Base-by-base conservation (phyloP, 768 basidiomycete species). In the Tulasnella calospora region DNA sequence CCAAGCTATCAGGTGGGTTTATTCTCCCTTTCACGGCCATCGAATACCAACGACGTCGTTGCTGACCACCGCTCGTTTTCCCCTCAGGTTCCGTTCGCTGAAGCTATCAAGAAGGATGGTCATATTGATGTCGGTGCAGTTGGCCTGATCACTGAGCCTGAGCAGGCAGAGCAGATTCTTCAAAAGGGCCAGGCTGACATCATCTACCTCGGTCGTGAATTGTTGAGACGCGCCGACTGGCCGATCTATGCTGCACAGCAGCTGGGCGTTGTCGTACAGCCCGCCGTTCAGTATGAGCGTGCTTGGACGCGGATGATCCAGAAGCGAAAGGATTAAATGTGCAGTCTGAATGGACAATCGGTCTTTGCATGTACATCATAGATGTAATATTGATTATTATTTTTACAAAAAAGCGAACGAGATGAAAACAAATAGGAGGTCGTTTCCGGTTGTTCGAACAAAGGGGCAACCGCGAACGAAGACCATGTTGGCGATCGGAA, bases 231-330 rank as follows among this genome's bases (percentile, higher is more conserved):
- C 81, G 90, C 91, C 23, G 90, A 92, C 81, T 93, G 76, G 79
- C 71, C 79, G 23, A 57, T 80, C 15, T 40, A 80, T 12, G 90
- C 92, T 21, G 93, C 94, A 0, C 83, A 88, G 79, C 86, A 88
- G 83, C 85, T 95, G 7, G 90, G 89, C 30, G 87, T 88, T 9
- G 87, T 88, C 0, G 88, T 92, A n/a, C 90, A 91, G 81, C 86
- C 90, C 2, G 91, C 93, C 0, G 89, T 89, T 73, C 92, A 94
- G 82, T 93, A 92, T 82, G 90, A 92, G 82, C 84, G 90, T 23
- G 90, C 86, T 1, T 92, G 88, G 88, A 80, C 82, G 47, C 79
- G 83, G 36, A 84, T 88, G 85, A 76, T 87, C 74, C 83, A 80
- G 17, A 70, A 44, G 33, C 71, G 36, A 8, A 44, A 44, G 36